These are phyloP conservation scores for Colletotrichum tabaci DNA, from an alignment of 2,329 filamentous ascomycete species.

Conservation along the genomic window DNA sequence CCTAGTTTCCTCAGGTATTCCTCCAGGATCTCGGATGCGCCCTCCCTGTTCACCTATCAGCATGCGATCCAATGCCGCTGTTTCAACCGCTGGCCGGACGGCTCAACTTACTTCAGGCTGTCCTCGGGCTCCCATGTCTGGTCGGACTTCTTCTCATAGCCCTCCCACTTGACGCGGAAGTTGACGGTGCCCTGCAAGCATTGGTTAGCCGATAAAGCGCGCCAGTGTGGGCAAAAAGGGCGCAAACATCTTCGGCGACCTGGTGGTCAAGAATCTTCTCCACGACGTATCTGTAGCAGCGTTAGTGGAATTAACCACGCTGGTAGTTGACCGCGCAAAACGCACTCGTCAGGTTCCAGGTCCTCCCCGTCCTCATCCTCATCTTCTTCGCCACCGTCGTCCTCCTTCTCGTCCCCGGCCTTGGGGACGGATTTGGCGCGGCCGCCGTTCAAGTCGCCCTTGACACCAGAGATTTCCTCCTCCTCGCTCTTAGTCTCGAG, in stretches of 20 bases:
- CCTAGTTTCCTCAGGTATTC: constrained; percentile 76
- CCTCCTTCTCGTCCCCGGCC: constrained; percentile 51
- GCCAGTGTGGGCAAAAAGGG: neutral
- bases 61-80: neutral
- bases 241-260: constrained; percentile 68
- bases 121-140: constrained; percentile 85
- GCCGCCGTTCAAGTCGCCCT: constrained; percentile 35
- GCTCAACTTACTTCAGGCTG: constrained; percentile 70
- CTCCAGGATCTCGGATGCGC: constrained; percentile 72
- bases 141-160: constrained; percentile 79
- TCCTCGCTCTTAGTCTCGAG: constrained; percentile 31
- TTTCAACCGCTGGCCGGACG: neutral
- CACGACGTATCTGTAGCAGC: constrained; percentile 74
- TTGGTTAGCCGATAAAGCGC: constrained; percentile 18
- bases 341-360: constrained; percentile 49
- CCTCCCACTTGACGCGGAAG: constrained; percentile 87
- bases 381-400: constrained; percentile 49
- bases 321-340: neutral
- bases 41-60: constrained; percentile 59
- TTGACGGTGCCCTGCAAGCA: constrained; percentile 62
- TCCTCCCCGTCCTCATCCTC: constrained; percentile 62
- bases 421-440: constrained; percentile 41
- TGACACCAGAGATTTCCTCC: constrained; percentile 8
- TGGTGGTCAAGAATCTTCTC: constrained; percentile 80
- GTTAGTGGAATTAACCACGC: constrained; percentile 38